Conservation (phyloP, 2,329 filamentous ascomycete genomes). For the Pyrenochaeta sp. region DNA sequence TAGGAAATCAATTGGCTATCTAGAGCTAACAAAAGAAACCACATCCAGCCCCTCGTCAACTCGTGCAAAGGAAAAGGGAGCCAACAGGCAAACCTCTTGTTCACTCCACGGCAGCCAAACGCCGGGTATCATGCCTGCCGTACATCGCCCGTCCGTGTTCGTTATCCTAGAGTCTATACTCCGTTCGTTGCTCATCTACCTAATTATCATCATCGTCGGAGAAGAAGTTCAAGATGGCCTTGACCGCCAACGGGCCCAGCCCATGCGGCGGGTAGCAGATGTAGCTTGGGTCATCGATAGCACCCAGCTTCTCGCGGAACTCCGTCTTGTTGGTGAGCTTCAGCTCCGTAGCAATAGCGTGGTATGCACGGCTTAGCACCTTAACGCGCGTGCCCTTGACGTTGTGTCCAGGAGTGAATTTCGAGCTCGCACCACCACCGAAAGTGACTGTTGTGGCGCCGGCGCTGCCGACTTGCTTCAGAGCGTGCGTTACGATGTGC, state of each 20-base stretch:
- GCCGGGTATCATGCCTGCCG: conserved; percentile 30
- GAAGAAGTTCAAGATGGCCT: conserved; percentile 90
- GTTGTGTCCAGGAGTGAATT: conserved; percentile 81
- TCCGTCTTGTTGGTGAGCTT: conserved; percentile 84
- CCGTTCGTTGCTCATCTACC: neutral
- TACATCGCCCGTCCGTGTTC: conserved; percentile 13
- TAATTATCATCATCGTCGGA: conserved; percentile 67
- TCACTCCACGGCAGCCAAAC: conserved; percentile 16
- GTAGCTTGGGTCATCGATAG: conserved; percentile 82
- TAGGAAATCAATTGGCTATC: conserved; percentile 15
- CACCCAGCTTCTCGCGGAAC: conserved; percentile 91
- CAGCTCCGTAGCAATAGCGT: conserved; percentile 80
- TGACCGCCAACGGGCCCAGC: conserved; percentile 80
- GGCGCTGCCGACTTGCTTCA: conserved; percentile 66
- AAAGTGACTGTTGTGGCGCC: conserved; percentile 80
- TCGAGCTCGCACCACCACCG: conserved; percentile 79
- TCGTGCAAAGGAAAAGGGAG: neutral
- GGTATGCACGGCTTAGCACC: conserved; percentile 83
- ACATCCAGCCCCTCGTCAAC: neutral
- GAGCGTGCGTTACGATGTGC: conserved; percentile 76
- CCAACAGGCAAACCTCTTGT: conserved; percentile 3
- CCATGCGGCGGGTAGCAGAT: conserved; percentile 91
- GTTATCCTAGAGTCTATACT: conserved; percentile 14
- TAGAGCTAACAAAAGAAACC: conserved; percentile 7
- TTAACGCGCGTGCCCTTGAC: conserved; percentile 81